A percentile compares a stretch with the other conserved stretches of the same genome.
Evolutionary conservation across 176 grass and related monocot species (phyloP).

Genomic region (Eragrostis nindensis): DNA sequence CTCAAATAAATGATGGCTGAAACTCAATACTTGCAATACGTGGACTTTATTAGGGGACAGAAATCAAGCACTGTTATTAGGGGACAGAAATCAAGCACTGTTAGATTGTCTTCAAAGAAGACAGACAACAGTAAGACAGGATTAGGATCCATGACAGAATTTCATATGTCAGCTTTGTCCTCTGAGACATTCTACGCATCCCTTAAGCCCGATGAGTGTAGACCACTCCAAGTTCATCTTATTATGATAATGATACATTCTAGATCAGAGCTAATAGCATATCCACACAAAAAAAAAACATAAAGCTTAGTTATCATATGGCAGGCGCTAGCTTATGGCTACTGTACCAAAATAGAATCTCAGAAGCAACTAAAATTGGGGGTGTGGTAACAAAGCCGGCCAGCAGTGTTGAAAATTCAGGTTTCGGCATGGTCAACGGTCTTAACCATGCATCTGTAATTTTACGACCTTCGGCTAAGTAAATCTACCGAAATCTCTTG

Average conservation of each 20-base stretch:
- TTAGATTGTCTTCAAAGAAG: slow-evolving; percentile 3
- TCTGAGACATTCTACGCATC: neutral
- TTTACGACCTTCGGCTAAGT: neutral
- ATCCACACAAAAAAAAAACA: slow-evolving; percentile 43
- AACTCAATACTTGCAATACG: neutral
- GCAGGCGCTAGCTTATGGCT: neutral
- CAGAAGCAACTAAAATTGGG: neutral
- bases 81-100: too few species aligned
- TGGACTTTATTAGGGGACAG: too few species aligned
- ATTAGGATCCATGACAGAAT: too few species aligned
- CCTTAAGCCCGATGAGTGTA: neutral
- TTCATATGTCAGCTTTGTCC: neutral
- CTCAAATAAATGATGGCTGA: neutral
- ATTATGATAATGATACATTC: neutral
- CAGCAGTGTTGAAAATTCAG: neutral
- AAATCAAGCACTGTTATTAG: neutral
- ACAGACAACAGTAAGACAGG: neutral
- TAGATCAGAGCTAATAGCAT: neutral
- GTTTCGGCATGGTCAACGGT: neutral
- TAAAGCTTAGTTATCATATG: slow-evolving; percentile 16
- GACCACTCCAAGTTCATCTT: neutral
- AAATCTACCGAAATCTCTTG: slow-evolving; percentile 27
- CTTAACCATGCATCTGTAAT: neutral
- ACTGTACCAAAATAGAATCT: neutral
- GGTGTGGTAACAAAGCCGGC: neutral